Evolutionary conservation across 2,329 filamentous ascomycete species (phyloP).

Genomic region (Hysterium pulicare): DNA sequence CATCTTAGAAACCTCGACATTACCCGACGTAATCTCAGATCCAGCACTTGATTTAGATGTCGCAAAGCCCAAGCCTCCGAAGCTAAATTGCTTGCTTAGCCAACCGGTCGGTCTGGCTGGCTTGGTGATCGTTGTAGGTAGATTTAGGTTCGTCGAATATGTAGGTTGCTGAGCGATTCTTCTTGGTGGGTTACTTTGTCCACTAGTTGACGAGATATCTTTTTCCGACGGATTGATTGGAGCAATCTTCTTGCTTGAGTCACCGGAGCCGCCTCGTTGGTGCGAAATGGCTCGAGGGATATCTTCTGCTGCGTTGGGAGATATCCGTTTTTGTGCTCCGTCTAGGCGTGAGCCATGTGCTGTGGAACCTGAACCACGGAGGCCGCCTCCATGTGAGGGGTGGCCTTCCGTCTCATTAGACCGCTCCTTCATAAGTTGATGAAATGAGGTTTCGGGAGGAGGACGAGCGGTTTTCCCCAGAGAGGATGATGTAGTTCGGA

Average conservation of each 20-base stretch:
- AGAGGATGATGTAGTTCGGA: constrained; percentile 21
- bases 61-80: constrained; percentile 28
- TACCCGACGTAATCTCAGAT: constrained; percentile 27
- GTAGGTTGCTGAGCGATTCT: constrained; percentile 16
- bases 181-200: constrained; percentile 27
- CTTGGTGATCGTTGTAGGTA: constrained; percentile 1
- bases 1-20: constrained; percentile 31
- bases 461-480: constrained; percentile 21
- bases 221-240: constrained; percentile 19
- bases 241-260: constrained; percentile 16
- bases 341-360: too few species aligned
- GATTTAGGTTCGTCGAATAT: constrained; percentile 3
- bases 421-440: constrained; percentile 21
- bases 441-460: constrained; percentile 20
- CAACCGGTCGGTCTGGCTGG: constrained; percentile 22
- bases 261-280: constrained; percentile 23
- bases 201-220: constrained; percentile 27
- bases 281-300: constrained; percentile 16
- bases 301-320: constrained; percentile 9
- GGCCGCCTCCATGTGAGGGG: too few species aligned
- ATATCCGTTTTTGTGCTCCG: too few species aligned
- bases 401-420: too few species aligned
- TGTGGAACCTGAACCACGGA: too few species aligned
- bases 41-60: constrained; percentile 27
- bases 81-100: constrained; percentile 39